Percentiles rank a stretch among this genome's conserved stretches.
Evolutionary conservation across 192 early-diverging fungal species (phyloP).

Genomic region (Umbelopsis sp.): DNA sequence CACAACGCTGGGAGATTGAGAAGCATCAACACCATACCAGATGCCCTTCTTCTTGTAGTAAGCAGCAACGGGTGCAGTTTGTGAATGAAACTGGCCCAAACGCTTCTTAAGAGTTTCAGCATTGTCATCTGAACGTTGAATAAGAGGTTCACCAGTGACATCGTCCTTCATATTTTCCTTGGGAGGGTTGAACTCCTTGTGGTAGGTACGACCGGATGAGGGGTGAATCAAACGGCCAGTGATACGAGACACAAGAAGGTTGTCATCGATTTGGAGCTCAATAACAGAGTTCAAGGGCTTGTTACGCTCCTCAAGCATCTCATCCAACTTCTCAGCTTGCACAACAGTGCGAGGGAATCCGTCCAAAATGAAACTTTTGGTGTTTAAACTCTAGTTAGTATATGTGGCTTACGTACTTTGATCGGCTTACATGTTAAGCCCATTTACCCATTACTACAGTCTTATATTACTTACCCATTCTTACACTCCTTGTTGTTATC

Average conservation of each 20-base stretch:
- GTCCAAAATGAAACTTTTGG: conserved; percentile 88
- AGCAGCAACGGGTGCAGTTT: conserved; percentile 78
- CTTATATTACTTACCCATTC: conserved; percentile 67
- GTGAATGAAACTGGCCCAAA: conserved; percentile 81
- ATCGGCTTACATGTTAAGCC: neutral
- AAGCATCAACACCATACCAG: conserved; percentile 90
- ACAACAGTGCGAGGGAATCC: conserved; percentile 98
- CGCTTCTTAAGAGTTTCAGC: conserved; percentile 91
- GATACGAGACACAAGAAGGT: conserved; percentile 91
- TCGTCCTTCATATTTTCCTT: conserved; percentile 92
- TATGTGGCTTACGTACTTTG: neutral
- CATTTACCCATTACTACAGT: neutral
- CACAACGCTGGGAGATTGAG: conserved; percentile 84
- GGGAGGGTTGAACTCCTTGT: conserved; percentile 95
- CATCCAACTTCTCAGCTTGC: conserved; percentile 98
- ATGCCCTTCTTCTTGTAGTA: conserved; percentile 97
- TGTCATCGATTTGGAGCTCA: conserved; percentile 94
- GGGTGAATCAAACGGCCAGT: conserved; percentile 97
- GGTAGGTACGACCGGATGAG: conserved; percentile 93
- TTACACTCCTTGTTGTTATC: conserved; percentile 93
- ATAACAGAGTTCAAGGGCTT: conserved; percentile 85
- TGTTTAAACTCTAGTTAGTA: too few species aligned
- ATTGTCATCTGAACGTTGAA: conserved; percentile 98
- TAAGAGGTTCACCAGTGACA: conserved; percentile 95
- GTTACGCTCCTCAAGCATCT: conserved; percentile 84